Base-by-base conservation (phyloP, 768 basidiomycete species). In the Lentinula sp. region DNA sequence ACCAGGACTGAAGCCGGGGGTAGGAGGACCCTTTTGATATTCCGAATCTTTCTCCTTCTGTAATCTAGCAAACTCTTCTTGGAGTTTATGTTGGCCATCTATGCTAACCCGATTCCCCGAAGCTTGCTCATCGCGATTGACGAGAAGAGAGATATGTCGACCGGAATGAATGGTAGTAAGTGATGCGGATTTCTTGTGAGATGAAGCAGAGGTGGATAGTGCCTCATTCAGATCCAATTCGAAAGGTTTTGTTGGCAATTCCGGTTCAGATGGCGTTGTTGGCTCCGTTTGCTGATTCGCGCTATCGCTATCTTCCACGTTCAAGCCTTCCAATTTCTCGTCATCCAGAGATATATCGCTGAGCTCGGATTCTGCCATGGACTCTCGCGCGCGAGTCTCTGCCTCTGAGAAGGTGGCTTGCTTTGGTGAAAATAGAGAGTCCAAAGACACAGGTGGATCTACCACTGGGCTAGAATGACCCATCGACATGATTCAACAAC, bases 51-150 rank as follows among this genome's bases (percentile, higher is more conserved):
- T 78, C 66, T 86, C 80, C 55, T 77, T 81, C 50, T 88, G 89
- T 45, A 86, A 76, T 40, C 85, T 81, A 55, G 82, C 78, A 65
- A 93, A 92, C 63, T 90, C 89, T 67, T 90, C 86, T 65, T 89
- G 90, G 43, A 93, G 73, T 66, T 84, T 87, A 55, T 84, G 80
- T 65, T 86, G 83, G 2, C 86, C 88, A 61, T 88, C 87, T 40
- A 84, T 63, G 63, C 84, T 85, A 40, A 69, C 73, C 61, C 85
- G 76, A 46, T 75, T 72, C 1, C 73, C 71, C 21, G 73, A 71
- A 5, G 69, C 49, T 42, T 72, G 70, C 46, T 79, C 78, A 8
- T 82, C 79, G 13, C 83, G 77, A 21, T 80, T 79, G 48, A 84
- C 70, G 49, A 88, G 75, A 62, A 86, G 83, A 3, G 85, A 80